Base-by-base conservation (phyloP, 495 filamentous ascomycete species). In the Rostrohypoxylon terebratum region DNA sequence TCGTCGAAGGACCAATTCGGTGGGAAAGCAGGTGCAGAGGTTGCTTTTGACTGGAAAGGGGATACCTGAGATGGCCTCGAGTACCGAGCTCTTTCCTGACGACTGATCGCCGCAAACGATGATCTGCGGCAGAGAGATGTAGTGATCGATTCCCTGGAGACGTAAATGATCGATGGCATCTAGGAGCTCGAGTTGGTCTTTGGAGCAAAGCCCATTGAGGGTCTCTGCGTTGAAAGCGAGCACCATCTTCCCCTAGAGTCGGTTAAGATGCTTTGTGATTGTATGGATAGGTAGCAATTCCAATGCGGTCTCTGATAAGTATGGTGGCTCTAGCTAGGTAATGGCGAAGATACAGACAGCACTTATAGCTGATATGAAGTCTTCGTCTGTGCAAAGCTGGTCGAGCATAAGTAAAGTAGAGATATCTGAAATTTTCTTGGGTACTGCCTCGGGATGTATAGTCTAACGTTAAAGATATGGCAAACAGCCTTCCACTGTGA, bases 61-160 rank as follows among this genome's bases (percentile, higher is more conserved):
- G 14, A 90, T 81, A 4, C 87, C 84, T 0, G 87, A 89, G 14
- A 91, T 84, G 9, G 87, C 88, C 60, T 90, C 88, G 0, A 91
- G 81, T 1, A 91, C 89, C 0, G 88, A 90, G 73, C 86, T 88
- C 66, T 90, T 90, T 10, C 88, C 88, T 14, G 82, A 80, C 0
- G 84, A 88, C 63, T 89, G 87, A 71, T 89, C 84, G 2, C 88
- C 88, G 66, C 86, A 88, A 4, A 91, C 89, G 25, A 90, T 83
- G 14, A 91, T 78, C 69, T 90, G 86, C 1, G 88, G 87, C 0
- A 89, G 78, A 34, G 81, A 78, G 25, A 90, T 72, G 66, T 87
- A 82, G 48, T 81, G 77, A 61, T 81, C 84, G 44, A 90, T 82
- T 2, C 87, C 86, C 40, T 79, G 75, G 10, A 74, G 78, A 16